Base-by-base conservation (phyloP, 768 basidiomycete genomes). In the Lentinus tigrinus region DNA sequence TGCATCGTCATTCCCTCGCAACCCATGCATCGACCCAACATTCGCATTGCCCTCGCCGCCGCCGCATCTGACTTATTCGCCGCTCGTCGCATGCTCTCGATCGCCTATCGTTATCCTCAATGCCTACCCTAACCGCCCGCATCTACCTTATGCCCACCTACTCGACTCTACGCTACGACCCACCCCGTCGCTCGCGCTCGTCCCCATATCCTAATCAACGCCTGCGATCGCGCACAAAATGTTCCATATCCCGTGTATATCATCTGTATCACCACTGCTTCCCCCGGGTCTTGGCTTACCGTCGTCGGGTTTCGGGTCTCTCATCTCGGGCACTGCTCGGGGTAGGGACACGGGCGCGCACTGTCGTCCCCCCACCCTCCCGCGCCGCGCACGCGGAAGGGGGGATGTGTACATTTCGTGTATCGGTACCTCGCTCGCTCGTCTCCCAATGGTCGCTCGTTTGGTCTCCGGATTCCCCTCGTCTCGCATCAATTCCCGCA, bases 81-180 rank as follows among this genome's bases (percentile, higher is more conserved):
- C 55, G 51, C 39, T 54, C 60, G 39, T 38, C 55, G 60, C 51
- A 50, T 56, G 54, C 50, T 55, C 43, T 57, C 49, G 56, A 38
- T n/a, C 27, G 31, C 51, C 40, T 39, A 52, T 23, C 60, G 19
- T 34, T 31, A 47, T 24, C 51, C 36, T 26, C 57, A 27, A 38
- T 52, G 50, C 57, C 43, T 46, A 46, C 24, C 43, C 43, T 46
- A 24, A 19, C 43, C 43, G 21, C 9, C 43, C 43, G 21, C 43
- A 44, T 23, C 43, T 46, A 23, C 52, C 47, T 38, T 53, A 48
- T 43, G 37, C 47, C 52, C 46, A 47, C 52, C 47, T 58, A 58
- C 57, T 58, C 57, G 57, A 54, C 52, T n/a, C n/a, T 58, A 58
- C 47, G 57, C 52, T 58, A 58, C 52, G 57, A 58, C 52, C 57